phyloP scores from a whole-genome alignment of 2,329 filamentous ascomycete species.

The Pseudogymnoascus pannorum region DNA sequence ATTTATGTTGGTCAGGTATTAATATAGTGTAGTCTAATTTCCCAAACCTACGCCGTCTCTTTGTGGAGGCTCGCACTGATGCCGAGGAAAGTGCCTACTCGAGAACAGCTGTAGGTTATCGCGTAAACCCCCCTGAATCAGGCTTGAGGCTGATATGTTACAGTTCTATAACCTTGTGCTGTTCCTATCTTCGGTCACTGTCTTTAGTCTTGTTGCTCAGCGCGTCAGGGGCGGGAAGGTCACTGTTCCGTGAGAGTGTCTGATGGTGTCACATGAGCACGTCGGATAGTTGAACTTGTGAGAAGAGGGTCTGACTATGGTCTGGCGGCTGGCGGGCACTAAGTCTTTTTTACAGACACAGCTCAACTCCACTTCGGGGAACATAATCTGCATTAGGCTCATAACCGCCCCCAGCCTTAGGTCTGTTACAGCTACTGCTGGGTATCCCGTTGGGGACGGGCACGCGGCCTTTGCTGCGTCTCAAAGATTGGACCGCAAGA shows the following conservation, averaged over 20 bases:
- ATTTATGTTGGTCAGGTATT: background rate
- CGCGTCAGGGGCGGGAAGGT: slow-evolving; percentile 51
- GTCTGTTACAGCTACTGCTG: too few species aligned
- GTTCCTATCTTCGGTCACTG: slow-evolving; percentile 91
- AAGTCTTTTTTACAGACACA: too few species aligned
- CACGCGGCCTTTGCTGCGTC: too few species aligned
- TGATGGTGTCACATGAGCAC: background rate
- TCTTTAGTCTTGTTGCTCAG: slow-evolving; percentile 90
- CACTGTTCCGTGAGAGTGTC: background rate
- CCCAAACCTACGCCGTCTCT: slow-evolving; percentile 90
- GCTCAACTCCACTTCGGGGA: background rate
- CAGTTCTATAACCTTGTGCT: slow-evolving; percentile 97
- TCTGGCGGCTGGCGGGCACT: too few species aligned
- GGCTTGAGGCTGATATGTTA: slow-evolving; percentile 12
- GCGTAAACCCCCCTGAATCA: background rate
- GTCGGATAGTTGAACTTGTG: background rate
- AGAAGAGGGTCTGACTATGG: background rate
- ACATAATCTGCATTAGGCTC: background rate
- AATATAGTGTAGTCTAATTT: slow-evolving; percentile 44
- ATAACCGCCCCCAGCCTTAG: background rate
- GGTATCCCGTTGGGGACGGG: too few species aligned
- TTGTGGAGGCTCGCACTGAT: slow-evolving; percentile 88
- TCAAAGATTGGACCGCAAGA: background rate
- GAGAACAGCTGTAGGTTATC: slow-evolving; percentile 68
- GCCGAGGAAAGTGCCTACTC: slow-evolving; percentile 93